These are phyloP conservation scores for Breynia disticha DNA, from an alignment of 441 rosid genomes.

Conservation along the genomic window DNA sequence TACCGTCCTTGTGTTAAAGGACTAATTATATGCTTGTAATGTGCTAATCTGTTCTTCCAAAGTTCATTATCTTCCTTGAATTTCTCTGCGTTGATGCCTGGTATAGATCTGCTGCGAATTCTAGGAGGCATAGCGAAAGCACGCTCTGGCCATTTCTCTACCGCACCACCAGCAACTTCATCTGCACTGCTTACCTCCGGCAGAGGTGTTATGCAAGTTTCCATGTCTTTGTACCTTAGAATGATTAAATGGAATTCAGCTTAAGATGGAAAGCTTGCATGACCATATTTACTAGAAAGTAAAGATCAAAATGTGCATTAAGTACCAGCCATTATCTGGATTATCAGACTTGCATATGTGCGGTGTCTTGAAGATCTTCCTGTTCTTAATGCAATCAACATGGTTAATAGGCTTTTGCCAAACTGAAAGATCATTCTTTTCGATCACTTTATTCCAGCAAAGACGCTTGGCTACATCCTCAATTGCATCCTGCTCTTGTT, in stretches of 20 bases:
- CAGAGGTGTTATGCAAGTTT: slow-evolving; percentile 69
- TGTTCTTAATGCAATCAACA: slow-evolving; percentile 47
- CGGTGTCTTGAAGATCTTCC: slow-evolving; percentile 38
- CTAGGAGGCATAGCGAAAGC: slow-evolving; percentile 71
- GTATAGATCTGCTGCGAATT: slow-evolving; percentile 52
- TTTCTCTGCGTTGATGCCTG: slow-evolving; percentile 47
- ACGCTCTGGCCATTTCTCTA: slow-evolving; percentile 81
- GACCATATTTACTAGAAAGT: too few species aligned
- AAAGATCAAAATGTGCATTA: slow-evolving; percentile 4
- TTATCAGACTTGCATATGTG: slow-evolving; percentile 62
- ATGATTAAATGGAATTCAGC: neutral
- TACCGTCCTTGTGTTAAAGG: slow-evolving; percentile 52
- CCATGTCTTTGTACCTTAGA: slow-evolving; percentile 64
- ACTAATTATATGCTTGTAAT: slow-evolving; percentile 45
- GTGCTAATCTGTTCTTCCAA: slow-evolving; percentile 59
- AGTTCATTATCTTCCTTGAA: slow-evolving; percentile 53
- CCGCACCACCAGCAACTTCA: slow-evolving; percentile 75
- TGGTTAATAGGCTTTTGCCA: slow-evolving; percentile 87
- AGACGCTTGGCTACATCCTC: slow-evolving; percentile 59
- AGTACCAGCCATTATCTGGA: slow-evolving; percentile 72
- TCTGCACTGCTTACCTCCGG: slow-evolving; percentile 67
- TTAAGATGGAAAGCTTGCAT: neutral
- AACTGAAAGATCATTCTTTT: slow-evolving; percentile 56
- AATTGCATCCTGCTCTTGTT: slow-evolving; percentile 74
- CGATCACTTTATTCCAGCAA: slow-evolving; percentile 88